These are phyloP conservation scores for Chaetomiaceae sp. DNA, from an alignment of 2,329 filamentous ascomycete genomes.

Conservation along the genomic window DNA sequence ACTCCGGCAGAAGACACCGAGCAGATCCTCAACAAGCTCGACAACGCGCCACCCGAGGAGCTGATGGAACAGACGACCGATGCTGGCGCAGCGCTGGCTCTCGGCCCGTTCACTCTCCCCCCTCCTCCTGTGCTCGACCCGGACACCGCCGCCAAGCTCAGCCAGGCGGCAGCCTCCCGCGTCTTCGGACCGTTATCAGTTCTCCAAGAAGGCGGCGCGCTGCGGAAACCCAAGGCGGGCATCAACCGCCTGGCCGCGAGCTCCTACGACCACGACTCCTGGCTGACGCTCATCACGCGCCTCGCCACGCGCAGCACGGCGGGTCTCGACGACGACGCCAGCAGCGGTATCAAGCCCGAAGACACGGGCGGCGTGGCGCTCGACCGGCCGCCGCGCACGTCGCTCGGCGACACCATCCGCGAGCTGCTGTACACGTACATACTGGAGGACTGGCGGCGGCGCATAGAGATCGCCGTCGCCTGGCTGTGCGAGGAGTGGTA, in stretches of 20 bases:
- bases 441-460: conserved; percentile 82
- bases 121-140: conserved; percentile 67
- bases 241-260: conserved; percentile 80
- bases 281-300: conserved; percentile 81
- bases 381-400: conserved; percentile 31
- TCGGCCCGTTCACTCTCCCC: conserved; percentile 74
- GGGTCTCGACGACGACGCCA: conserved; percentile 60
- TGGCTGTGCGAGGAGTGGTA: conserved; percentile 99
- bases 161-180: conserved; percentile 66
- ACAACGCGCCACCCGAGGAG: conserved; percentile 58
- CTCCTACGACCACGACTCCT: conserved; percentile 78
- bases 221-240: conserved; percentile 60
- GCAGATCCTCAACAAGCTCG: conserved; percentile 71
- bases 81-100: conserved; percentile 44
- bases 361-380: conserved; percentile 30
- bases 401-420: conserved; percentile 64
- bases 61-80: conserved; percentile 37
- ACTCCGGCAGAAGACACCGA: conserved; percentile 69
- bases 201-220: conserved; percentile 59
- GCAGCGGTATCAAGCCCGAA: conserved; percentile 51
- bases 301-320: conserved; percentile 73
- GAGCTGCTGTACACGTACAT: conserved; percentile 79
- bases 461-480: conserved; percentile 83
- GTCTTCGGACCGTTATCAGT: conserved; percentile 73
- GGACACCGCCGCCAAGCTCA: conserved; percentile 65